phyloP scores from a whole-genome alignment of 192 early-diverging fungal genomes.

The Gamsiella multidivaricata region DNA sequence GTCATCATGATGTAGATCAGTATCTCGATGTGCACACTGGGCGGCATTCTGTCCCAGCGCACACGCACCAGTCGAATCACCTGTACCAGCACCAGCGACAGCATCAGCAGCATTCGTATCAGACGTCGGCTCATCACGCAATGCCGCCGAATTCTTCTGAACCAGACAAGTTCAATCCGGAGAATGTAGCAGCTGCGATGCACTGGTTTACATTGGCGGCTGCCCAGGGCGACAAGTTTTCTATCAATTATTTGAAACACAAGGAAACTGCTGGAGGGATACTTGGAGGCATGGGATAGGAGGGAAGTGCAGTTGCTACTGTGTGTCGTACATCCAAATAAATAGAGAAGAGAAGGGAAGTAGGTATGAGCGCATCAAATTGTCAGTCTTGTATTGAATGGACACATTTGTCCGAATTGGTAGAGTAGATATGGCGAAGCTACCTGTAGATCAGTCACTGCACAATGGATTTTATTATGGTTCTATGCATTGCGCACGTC shows the following conservation, averaged over 20 bases:
- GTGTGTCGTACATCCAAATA: no score
- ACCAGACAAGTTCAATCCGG: slow-evolving; percentile 54
- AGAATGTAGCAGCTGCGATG: slow-evolving; percentile 54
- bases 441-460: no score
- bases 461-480: no score
- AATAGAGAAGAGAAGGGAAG: no score
- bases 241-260: slow-evolving; percentile 54
- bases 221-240: slow-evolving; percentile 53
- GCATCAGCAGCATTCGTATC: slow-evolving; percentile 13
- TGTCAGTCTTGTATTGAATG: no score
- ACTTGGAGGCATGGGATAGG: slow-evolving; percentile 6
- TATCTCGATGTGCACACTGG: slow-evolving; percentile 7
- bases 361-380: no score
- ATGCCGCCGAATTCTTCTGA: slow-evolving; percentile 10
- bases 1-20: slow-evolving; percentile 37
- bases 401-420: no score
- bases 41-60: slow-evolving; percentile 5
- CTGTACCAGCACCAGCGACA: slow-evolving; percentile 14
- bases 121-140: not conserved
- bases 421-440: no score
- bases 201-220: slow-evolving; percentile 57
- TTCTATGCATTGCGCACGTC: no score
- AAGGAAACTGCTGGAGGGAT: slow-evolving; percentile 49
- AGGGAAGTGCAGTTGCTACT: not conserved
- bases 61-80: slow-evolving; percentile 4